Evolutionary conservation across 139 green algal genomes (phyloP).

Genomic region (Chlorella ohadii): DNA sequence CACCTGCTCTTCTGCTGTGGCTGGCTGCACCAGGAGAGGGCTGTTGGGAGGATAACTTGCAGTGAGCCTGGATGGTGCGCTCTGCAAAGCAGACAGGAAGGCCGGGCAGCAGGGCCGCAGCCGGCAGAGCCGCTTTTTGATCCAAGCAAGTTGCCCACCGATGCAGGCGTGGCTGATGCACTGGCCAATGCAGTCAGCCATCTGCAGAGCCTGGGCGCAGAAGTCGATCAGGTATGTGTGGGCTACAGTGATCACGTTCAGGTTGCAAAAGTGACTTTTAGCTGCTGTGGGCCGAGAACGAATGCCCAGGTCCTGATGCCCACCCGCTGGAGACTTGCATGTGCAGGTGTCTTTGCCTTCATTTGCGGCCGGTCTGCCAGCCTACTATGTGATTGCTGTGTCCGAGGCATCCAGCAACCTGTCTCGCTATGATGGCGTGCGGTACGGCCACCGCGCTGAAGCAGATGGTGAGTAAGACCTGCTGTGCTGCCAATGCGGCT

Average conservation of each 20-base stretch:
- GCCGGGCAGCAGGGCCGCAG: too few relatives aligned
- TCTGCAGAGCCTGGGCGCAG: conserved; percentile 82
- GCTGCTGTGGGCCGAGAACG: too few relatives aligned
- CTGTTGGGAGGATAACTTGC: background rate
- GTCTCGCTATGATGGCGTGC: conserved; percentile 94
- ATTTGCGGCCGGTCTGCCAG: conserved; percentile 84
- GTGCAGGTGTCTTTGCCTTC: conserved; percentile 75
- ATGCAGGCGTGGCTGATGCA: conserved; percentile 36
- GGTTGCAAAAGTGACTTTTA: too few relatives aligned
- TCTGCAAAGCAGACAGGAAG: too few relatives aligned
- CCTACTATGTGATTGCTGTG: conserved; percentile 96
- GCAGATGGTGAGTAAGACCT: conserved; percentile 23
- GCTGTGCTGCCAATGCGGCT: too few relatives aligned
- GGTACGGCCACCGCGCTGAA: conserved; percentile 74
- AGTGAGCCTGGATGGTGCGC: background rate
- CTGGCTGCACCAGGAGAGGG: background rate
- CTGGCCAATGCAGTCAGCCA: conserved; percentile 63
- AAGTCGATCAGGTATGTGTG: conserved; percentile 72
- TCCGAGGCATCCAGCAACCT: conserved; percentile 97
- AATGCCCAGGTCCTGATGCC: too few relatives aligned
- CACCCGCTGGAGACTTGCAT: too few relatives aligned
- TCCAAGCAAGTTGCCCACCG: background rate
- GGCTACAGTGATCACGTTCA: too few relatives aligned
- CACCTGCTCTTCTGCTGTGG: conserved; percentile 36
- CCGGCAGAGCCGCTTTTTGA: background rate